phyloP scores from a whole-genome alignment of 345 rosid species.

The Populus alba region DNA sequence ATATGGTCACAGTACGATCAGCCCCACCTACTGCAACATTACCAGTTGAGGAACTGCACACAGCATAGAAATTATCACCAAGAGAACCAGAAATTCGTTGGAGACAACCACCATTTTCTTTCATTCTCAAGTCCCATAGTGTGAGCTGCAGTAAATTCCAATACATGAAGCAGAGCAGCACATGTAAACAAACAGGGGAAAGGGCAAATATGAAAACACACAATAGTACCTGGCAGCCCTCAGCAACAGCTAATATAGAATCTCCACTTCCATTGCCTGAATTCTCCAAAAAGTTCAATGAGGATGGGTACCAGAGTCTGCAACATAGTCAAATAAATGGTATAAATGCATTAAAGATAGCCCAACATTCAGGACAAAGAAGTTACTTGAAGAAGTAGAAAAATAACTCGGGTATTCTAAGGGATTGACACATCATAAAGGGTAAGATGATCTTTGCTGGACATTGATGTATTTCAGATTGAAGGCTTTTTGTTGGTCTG shows the following conservation, averaged over 20 bases:
- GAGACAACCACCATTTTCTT: slow-evolving; percentile 64
- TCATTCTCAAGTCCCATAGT: slow-evolving; percentile 64
- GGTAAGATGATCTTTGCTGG: neutral
- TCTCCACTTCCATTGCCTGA: slow-evolving; percentile 40
- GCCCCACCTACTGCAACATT: slow-evolving; percentile 64
- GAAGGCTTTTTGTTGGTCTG: neutral
- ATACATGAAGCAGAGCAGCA: slow-evolving; percentile 12
- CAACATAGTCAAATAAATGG: slow-evolving; percentile 5
- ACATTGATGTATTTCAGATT: neutral
- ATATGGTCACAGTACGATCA: slow-evolving; percentile 62
- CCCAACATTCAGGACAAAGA: neutral
- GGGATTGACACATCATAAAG: neutral
- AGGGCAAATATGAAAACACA: neutral
- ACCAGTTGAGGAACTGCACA: slow-evolving; percentile 53
- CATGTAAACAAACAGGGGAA: neutral
- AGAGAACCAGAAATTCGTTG: slow-evolving; percentile 55
- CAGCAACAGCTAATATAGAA: slow-evolving; percentile 51
- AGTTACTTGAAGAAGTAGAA: neutral
- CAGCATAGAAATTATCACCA: slow-evolving; percentile 55
- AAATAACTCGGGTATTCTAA: neutral
- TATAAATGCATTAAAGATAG: neutral
- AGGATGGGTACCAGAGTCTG: slow-evolving; percentile 69
- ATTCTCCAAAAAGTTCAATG: slow-evolving; percentile 47
- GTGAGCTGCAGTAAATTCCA: slow-evolving; percentile 42
- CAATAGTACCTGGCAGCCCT: slow-evolving; percentile 60